Conservation (phyloP, 75 land plant species). For the Chamaecyparis obtusa region DNA sequence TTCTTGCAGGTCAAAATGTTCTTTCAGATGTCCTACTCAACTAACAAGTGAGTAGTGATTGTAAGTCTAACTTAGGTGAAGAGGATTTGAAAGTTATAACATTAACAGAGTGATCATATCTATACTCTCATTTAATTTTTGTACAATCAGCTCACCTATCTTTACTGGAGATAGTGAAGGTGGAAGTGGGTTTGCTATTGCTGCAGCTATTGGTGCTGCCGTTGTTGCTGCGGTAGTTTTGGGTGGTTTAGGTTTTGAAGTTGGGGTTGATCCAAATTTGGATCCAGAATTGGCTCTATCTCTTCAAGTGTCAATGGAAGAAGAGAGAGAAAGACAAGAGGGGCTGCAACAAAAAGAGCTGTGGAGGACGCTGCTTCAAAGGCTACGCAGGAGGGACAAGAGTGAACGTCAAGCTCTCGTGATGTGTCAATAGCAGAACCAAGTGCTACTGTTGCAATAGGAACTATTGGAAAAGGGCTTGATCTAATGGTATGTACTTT, state of each 20-base stretch:
- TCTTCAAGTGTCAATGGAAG: slow-evolving; percentile 94
- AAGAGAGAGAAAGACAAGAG: slow-evolving; percentile 96
- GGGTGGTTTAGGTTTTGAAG: slow-evolving; percentile 77
- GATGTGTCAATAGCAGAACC: slow-evolving; percentile 80
- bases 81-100: not conserved
- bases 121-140: not conserved
- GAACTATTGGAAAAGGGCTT: slow-evolving; percentile 30
- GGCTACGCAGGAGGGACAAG: slow-evolving; percentile 49
- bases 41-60: slow-evolving; percentile 15
- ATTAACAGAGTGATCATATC: not conserved
- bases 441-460: slow-evolving; percentile 24
- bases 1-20: slow-evolving; percentile 67
- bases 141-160: slow-evolving; percentile 73
- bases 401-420: slow-evolving; percentile 44
- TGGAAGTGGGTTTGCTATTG: slow-evolving; percentile 92
- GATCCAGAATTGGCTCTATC: slow-evolving; percentile 97
- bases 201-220: slow-evolving; percentile 49
- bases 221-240: slow-evolving; percentile 89
- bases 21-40: slow-evolving; percentile 86
- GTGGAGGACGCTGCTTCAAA: slow-evolving; percentile 66
- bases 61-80: not conserved
- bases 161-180: slow-evolving; percentile 96
- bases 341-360: slow-evolving; percentile 88
- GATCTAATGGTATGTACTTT: slow-evolving; percentile 43
- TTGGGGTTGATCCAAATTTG: slow-evolving; percentile 94